Percentiles rank a stretch among this genome's conserved stretches.
These are phyloP conservation scores for Phtheirospermum japonicum DNA, from an alignment of 257 asterid genomes.

Conservation along the genomic window DNA sequence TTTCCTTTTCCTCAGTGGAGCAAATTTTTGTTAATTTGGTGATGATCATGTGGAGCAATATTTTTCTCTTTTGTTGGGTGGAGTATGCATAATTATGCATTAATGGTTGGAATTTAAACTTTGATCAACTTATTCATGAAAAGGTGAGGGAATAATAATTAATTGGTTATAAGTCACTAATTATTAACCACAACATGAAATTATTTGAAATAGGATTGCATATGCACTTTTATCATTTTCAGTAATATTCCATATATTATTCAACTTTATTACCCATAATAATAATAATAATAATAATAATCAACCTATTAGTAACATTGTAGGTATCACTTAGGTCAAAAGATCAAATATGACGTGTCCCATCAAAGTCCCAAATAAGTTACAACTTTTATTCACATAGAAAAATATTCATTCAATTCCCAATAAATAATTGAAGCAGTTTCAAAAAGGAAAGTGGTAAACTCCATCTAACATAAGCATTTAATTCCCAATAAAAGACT, in stretches of 20 bases:
- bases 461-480: constrained; percentile 2
- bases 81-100: constrained; percentile 11
- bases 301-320: background rate
- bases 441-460: constrained; percentile 8
- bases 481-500: constrained; percentile 18
- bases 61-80: no score
- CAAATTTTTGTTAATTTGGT: no score
- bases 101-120: background rate
- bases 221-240: constrained; percentile 1
- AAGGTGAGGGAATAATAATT: background rate
- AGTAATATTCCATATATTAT: background rate
- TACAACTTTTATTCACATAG: background rate
- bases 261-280: background rate
- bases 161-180: background rate
- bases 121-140: background rate
- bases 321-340: constrained; percentile 1
- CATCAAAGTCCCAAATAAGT: constrained; percentile 2
- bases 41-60: no score
- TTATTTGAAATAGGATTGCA: background rate
- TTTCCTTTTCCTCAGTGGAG: constrained; percentile 1
- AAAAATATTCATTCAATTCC: constrained; percentile 15
- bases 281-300: background rate
- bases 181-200: background rate
- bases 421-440: constrained; percentile 14
- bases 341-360: background rate